Evolutionary conservation across 2,329 filamentous ascomycete genomes (phyloP), one percentile per base, ranked within the genome.

Genomic region (Fusarium sp.): DNA sequence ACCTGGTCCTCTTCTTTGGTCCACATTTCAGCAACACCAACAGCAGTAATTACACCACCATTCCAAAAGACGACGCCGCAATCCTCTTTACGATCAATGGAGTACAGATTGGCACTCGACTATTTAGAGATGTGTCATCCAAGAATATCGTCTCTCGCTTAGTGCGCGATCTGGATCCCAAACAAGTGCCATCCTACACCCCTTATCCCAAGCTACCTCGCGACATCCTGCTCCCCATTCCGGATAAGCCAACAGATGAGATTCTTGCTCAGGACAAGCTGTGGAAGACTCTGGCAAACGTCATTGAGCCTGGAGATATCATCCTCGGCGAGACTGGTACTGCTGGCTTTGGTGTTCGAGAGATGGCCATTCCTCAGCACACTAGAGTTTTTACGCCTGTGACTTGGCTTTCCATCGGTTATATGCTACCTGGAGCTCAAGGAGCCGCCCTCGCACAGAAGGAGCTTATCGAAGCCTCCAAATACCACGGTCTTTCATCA

Each of bases 311-410:
- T 2, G 86, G 87, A 6, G 90, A 92, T 75, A 87, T 91, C 43
- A 76, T 92, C 18, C 83, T 91, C 52, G 86, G 86, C 5, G 90
- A 91, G 78, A 90, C 89, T 0, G 90, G 90, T 6, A 92, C 89
- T 4, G 83, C 89, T 1, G 84, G 85, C 14, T 88, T 88, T 68
- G 91, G 91, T 6, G 84, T 85, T 33, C 86, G 86, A 20, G 84
- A 86, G 13, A 84, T 89, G 31, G 80, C 83, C 2, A 84, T 92
- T 4, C 89, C 90, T 1, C 78, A 82, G 1, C 82, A 88, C 39
- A 82, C 84, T 2, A 82, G 82, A 4, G 81, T 87, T 27, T 86
- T 91, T 71, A 85, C 84, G 8, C 86, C 81, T 9, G 86, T 87
- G 0, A 58, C 54, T 24, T 58, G 54, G 54, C 16, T 58, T 2